These are phyloP conservation scores for Metroxylon sagu DNA, from an alignment of 176 grass and related monocot species.

Conservation along the genomic window DNA sequence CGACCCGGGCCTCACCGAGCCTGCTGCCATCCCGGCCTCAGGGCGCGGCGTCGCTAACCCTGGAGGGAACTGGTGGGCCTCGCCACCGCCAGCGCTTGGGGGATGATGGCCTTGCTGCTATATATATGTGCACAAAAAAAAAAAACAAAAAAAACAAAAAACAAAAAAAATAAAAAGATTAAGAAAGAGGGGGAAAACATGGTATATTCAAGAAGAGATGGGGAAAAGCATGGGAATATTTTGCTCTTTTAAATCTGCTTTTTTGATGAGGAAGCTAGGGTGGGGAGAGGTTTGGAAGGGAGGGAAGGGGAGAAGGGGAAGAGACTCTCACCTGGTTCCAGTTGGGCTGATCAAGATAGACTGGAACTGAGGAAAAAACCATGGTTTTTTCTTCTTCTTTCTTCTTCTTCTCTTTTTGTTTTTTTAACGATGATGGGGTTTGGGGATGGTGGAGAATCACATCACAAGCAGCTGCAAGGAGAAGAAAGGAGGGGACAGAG, in stretches of 20 bases:
- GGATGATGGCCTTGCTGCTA: constrained; percentile 41
- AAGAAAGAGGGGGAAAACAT: constrained; percentile 14
- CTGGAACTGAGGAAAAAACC: constrained; percentile 88
- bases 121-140: constrained; percentile 1
- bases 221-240: constrained; percentile 5
- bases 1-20: constrained; percentile 28
- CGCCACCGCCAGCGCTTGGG: constrained; percentile 4
- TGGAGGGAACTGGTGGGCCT: constrained; percentile 15
- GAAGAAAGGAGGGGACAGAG: background rate
- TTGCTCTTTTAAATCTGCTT: constrained; percentile 28
- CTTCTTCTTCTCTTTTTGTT: constrained; percentile 49
- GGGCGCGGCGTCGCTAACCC: constrained; percentile 11
- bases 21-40: background rate
- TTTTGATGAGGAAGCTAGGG: constrained; percentile 56
- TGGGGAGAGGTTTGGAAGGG: constrained; percentile 4
- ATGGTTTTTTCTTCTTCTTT: constrained; percentile 56
- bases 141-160: constrained; percentile 24
- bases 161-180: constrained; percentile 31
- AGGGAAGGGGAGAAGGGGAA: background rate
- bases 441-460: constrained; percentile 50
- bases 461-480: constrained; percentile 26
- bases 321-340: constrained; percentile 72
- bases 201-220: constrained; percentile 21
- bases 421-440: constrained; percentile 30
- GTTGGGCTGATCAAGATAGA: constrained; percentile 88